These are phyloP conservation scores for Pestalotiopsis sp. DNA, from an alignment of 2,329 filamentous ascomycete species.

Conservation along the genomic window DNA sequence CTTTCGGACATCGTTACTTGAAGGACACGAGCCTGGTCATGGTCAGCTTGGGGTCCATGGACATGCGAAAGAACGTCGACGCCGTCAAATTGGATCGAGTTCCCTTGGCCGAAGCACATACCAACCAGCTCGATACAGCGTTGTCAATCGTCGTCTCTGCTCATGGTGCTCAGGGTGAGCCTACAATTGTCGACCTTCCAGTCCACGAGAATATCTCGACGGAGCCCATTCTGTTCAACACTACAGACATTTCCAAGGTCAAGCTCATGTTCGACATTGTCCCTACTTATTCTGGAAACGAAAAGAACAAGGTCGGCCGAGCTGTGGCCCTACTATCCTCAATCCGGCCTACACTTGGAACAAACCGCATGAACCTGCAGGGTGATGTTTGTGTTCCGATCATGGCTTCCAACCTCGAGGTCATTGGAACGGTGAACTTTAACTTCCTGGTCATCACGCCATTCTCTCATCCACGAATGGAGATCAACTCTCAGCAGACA, in stretches of 20 bases:
- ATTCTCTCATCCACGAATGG: slow-evolving; percentile 92
- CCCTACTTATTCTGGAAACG: slow-evolving; percentile 88
- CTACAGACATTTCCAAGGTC: slow-evolving; percentile 76
- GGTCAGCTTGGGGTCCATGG: slow-evolving; percentile 93
- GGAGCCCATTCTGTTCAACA: slow-evolving; percentile 88
- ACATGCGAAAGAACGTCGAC: slow-evolving; percentile 79
- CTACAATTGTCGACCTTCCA: slow-evolving; percentile 87
- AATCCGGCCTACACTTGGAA: slow-evolving; percentile 80
- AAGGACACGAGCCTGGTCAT: slow-evolving; percentile 87
- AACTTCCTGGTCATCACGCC: slow-evolving; percentile 95
- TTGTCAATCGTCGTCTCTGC: slow-evolving; percentile 90
- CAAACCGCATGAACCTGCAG: slow-evolving; percentile 87
- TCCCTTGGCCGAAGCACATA: slow-evolving; percentile 83
- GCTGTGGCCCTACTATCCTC: slow-evolving; percentile 87
- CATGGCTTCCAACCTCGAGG: slow-evolving; percentile 79
- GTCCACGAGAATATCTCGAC: slow-evolving; percentile 93
- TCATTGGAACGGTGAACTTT: slow-evolving; percentile 95
- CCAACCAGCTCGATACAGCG: slow-evolving; percentile 91
- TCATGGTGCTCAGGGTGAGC: slow-evolving; percentile 80
- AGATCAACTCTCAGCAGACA: slow-evolving; percentile 84
- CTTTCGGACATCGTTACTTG: slow-evolving; percentile 94
- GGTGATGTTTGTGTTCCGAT: slow-evolving; percentile 93
- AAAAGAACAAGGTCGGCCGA: slow-evolving; percentile 87
- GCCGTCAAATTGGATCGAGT: slow-evolving; percentile 88
- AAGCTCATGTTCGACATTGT: slow-evolving; percentile 94